These are phyloP conservation scores for Lomentospora prolificans DNA, from an alignment of 2,329 filamentous ascomycete species.

Conservation along the genomic window DNA sequence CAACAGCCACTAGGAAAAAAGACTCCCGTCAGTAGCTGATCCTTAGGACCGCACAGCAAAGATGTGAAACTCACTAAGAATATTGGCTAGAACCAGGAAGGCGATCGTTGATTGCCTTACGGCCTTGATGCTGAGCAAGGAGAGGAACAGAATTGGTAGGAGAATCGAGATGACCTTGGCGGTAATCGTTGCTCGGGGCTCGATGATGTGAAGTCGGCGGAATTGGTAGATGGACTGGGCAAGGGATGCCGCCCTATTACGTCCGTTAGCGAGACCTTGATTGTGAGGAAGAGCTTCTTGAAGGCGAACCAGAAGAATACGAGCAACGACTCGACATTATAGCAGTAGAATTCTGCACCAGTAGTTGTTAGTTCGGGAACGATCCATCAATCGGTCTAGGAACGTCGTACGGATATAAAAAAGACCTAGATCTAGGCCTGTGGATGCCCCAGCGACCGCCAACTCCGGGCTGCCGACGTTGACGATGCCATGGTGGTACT, in stretches of 20 bases:
- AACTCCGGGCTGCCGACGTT: constrained; percentile 29
- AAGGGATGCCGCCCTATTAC: constrained; percentile 25
- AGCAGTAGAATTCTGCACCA: constrained; percentile 35
- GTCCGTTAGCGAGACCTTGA: background rate
- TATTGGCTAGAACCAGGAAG: constrained; percentile 26
- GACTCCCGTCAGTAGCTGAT: background rate
- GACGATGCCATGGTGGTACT: constrained; percentile 25
- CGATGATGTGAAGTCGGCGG: constrained; percentile 18
- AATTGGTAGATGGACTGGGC: constrained; percentile 24
- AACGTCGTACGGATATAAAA: constrained; percentile 36
- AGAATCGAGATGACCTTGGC: constrained; percentile 26
- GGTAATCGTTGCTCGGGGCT: constrained; percentile 16
- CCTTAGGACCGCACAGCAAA: background rate
- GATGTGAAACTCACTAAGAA: constrained; percentile 26
- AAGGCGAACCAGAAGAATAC: constrained; percentile 33
- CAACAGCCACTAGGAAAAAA: constrained; percentile 24
- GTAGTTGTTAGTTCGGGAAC: background rate
- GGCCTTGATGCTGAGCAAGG: constrained; percentile 19
- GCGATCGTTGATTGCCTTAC: constrained; percentile 18
- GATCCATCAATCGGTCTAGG: background rate
- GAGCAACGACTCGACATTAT: constrained; percentile 37
- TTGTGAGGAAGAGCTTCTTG: no score
- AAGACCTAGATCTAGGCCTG: constrained; percentile 29
- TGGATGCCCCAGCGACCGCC: constrained; percentile 29
- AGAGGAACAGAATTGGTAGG: constrained; percentile 24